Evolutionary conservation across 1,284 basidiomycete species (phyloP), one percentile per base, ranked within the genome.

Genomic region (Trametes hirsuta): DNA sequence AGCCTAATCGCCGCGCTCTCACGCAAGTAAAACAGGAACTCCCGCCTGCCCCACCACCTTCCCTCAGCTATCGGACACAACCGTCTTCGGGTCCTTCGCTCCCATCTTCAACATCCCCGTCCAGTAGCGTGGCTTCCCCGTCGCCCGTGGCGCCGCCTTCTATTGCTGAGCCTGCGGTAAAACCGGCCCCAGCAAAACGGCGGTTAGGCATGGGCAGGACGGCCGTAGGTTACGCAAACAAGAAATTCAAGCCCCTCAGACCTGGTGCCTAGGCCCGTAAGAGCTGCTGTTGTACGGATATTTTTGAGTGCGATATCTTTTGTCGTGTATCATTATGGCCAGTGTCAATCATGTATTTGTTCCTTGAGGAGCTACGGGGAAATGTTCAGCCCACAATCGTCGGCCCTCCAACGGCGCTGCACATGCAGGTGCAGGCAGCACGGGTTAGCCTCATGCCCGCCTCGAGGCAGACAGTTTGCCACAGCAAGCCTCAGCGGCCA

Each of bases 131-230:
- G 44, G 15, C 51, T 36, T 47, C 40, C 15, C 36, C 39, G 12
- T 42, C 59, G 24, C 34, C 47, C n/a, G 21, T n/a, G 15, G 24
- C 12, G 21, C 18, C 50, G 9, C 8, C 48, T 8, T n/a, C 44
- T 24, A 36, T 22, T n/a, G 35, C 24, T 9, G 45, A 21, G 24
- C 18, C 61, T 3, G 21, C 63, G 6, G 46, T 54, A 30, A 64
- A 67, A 40, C 47, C 66, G 25, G 63, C 62, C 21, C 77, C 79
- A 25, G 71, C 71, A 15, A 87, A 87, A 66, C 76, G 84, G 59
- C 76, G 84, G 44, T 73, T 87, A 41, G 85, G 86, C 1, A 87
- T 87, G 84, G 84, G 84, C 15, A 75, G 81, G 63, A 70, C 72
- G 6, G 71, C 70, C 9, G 71, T 63, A n/a, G 82, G 82, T 9